Evolutionary conservation across 441 rosid species (phyloP).

Genomic region (Pelargonium cotyledonis): DNA sequence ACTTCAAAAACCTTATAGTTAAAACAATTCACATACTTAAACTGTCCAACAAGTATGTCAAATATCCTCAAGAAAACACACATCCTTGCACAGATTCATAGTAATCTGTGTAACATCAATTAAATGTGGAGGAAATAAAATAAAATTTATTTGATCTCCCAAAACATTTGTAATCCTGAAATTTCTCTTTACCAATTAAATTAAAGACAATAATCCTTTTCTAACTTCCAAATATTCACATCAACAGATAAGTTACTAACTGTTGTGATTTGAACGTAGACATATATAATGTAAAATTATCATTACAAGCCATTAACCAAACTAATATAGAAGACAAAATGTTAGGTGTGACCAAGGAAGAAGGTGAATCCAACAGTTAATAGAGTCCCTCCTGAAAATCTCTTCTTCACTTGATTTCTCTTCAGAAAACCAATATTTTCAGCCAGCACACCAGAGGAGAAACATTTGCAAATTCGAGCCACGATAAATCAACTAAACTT

Average conservation of each 20-base stretch:
- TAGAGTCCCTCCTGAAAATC: conserved; percentile 11
- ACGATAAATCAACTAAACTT: conserved; percentile 54
- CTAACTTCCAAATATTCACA: conserved; percentile 13
- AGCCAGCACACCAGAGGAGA: conserved; percentile 9
- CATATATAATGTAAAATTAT: conserved; percentile 3
- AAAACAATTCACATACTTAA: too few species aligned
- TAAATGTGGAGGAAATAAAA: too few species aligned
- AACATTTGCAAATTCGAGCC: conserved; percentile 1
- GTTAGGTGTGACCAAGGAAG: conserved; percentile 13
- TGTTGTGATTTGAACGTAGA: not conserved
- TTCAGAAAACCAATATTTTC: conserved; percentile 9
- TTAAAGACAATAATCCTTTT: conserved; percentile 7
- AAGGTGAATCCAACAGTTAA: conserved; percentile 10
- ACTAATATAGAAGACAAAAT: conserved; percentile 16
- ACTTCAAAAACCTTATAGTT: too few species aligned
- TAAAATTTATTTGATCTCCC: too few species aligned
- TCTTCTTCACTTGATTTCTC: conserved; percentile 14
- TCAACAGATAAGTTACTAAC: conserved; percentile 8
- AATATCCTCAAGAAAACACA: too few species aligned
- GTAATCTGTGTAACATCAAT: too few species aligned
- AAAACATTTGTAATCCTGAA: too few species aligned
- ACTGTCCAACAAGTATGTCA: too few species aligned
- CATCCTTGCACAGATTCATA: too few species aligned
- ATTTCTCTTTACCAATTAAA: too few species aligned
- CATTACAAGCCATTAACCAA: conserved; percentile 19